These are phyloP conservation scores for Neurospora sp. DNA, from an alignment of 495 filamentous ascomycete genomes.

Conservation along the genomic window DNA sequence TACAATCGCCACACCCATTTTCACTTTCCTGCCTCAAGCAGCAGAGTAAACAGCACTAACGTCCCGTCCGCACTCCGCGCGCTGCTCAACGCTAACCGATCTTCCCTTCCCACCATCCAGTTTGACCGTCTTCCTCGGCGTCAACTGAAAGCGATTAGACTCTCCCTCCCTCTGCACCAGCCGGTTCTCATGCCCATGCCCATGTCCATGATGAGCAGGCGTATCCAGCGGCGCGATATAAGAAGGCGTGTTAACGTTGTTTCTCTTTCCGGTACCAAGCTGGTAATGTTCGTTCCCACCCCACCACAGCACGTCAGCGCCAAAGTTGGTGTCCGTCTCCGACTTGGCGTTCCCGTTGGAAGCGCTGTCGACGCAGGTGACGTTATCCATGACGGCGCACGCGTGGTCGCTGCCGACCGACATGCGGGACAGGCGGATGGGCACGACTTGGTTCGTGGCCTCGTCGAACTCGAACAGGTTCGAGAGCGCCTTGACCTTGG, in stretches of 20 bases:
- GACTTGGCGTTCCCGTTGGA: conserved; percentile 35
- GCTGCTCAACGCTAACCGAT: conserved; percentile 70
- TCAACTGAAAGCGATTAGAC: conserved; percentile 71
- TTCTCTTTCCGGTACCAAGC: conserved; percentile 81
- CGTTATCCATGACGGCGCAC: conserved; percentile 71
- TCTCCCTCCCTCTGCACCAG: conserved; percentile 47
- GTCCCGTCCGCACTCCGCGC: conserved; percentile 74
- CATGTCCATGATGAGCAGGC: not conserved
- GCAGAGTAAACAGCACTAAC: conserved; percentile 72
- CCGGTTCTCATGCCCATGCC: conserved; percentile 26
- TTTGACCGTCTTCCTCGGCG: conserved; percentile 60
- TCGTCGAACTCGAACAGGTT: conserved; percentile 83
- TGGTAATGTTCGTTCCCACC: conserved; percentile 91
- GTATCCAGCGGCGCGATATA: conserved; percentile 72
- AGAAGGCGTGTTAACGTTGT: conserved; percentile 58
- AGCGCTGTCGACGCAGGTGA: conserved; percentile 44
- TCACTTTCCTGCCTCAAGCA: conserved; percentile 13
- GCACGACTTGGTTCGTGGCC: conserved; percentile 46
- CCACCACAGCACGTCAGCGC: conserved; percentile 83
- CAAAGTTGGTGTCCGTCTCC: conserved; percentile 64
- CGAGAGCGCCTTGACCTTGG: conserved; percentile 75
- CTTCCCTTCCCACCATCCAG: conserved; percentile 55
- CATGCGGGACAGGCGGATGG: conserved; percentile 69
- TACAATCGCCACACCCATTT: not conserved
- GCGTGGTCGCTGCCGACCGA: conserved; percentile 62